Conservation (phyloP, 208 protist genomes). For the Phytomonas sp. region DNA sequence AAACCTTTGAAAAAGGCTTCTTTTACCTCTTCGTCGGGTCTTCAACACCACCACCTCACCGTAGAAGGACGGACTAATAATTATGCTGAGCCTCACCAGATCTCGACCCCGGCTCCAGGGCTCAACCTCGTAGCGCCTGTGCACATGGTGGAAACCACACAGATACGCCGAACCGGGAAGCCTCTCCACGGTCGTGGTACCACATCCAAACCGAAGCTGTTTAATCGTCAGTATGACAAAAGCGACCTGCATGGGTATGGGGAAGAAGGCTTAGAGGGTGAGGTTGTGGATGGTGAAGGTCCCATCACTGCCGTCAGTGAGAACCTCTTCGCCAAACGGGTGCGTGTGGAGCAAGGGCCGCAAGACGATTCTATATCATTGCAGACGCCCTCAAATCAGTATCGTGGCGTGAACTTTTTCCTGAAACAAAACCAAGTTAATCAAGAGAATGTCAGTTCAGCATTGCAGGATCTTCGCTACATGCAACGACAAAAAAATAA, state of each 20-base stretch:
- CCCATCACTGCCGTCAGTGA: conserved; percentile 39
- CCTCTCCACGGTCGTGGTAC: neutral
- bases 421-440: conserved; percentile 5
- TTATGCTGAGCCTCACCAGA: conserved; percentile 67
- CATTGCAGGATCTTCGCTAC: conserved; percentile 7
- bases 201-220: conserved; percentile 9
- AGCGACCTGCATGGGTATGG: neutral
- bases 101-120: conserved; percentile 20
- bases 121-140: conserved; percentile 53
- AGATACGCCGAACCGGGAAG: conserved; percentile 5
- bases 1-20: conserved; percentile 10
- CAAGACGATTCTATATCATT: conserved; percentile 41
- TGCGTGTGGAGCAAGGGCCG: conserved; percentile 33
- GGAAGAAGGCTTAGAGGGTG: neutral
- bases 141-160: conserved; percentile 25
- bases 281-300: conserved; percentile 40
- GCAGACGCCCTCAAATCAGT: conserved; percentile 7
- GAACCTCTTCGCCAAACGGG: conserved; percentile 22
- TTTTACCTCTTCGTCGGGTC: conserved; percentile 10
- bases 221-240: conserved; percentile 11
- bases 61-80: conserved; percentile 76
- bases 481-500: neutral
- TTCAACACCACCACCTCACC: conserved; percentile 30
- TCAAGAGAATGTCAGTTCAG: conserved; percentile 1
- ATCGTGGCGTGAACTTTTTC: conserved; percentile 3